Base-by-base conservation (phyloP, 2,329 filamentous ascomycete species). In the Aschersonia sp. region DNA sequence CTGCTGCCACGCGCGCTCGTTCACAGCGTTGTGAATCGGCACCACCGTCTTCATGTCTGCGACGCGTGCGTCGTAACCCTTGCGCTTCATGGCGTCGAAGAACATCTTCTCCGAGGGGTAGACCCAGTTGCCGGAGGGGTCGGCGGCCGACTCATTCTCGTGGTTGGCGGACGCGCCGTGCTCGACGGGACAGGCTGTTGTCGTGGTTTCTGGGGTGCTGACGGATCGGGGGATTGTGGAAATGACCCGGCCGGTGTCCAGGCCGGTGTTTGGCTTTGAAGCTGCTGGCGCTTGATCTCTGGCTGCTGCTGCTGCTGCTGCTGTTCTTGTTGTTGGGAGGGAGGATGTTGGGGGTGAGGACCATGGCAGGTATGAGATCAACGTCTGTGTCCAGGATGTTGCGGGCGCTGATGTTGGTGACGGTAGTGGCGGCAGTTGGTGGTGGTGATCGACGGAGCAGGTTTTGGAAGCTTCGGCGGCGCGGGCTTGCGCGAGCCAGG, bases 41-140 rank as follows among this genome's bases (percentile, higher is more conserved):
- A 97, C 89, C 35, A 97, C 89, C 35, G 85, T 85, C 58, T 78
- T 82, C 83, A 96, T 96, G 65, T 95, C 88, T 5, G 74, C 70
- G 0, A 77, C 78, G 11, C 73, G 69, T 32, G 77, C 81, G 51
- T 81, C 78, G 68, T 88, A 83, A 42, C 83, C 84, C 66, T 98
- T 98, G 61, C 90, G 83, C 70, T 84, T 80, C 80, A 98, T 90
- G 43, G 92, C 92, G 44, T 94, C 86, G 68, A 97, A 97, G 72
- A 98, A 98, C 81, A 96, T 94, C 60, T 86, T 84, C 64, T 97
- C 90, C 0, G 85, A 92, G 0, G 92, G 92, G 65, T 98, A 98
- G 51, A 98, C 83, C 92, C 92, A 98, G 63, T 96, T 95, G 0
- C 90, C 90, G 0, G 78, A 78, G 39, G 68, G 69, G 57, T 87